Base-by-base conservation (phyloP, 495 filamentous ascomycete species). In the Daldinia vernicosa region DNA sequence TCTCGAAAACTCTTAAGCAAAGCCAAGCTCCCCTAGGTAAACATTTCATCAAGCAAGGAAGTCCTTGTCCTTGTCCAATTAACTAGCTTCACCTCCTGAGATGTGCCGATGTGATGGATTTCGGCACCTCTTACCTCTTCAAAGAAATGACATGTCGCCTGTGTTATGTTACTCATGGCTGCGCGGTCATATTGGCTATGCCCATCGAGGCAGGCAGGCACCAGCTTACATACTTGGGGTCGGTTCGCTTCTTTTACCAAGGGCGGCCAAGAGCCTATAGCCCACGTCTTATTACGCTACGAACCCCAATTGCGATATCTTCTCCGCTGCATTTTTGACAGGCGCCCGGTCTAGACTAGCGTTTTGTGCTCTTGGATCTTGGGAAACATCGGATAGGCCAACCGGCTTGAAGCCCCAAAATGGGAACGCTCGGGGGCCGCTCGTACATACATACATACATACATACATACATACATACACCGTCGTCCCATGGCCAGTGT, bases 341-440 rank as follows among this genome's bases (percentile, higher is more conserved):
- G 57, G 40, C 59, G 66, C 66, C 59, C 30, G 56, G 63, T 60
- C 66, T 63, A 61, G 63, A 73, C 61, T 67, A 72, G 69, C 63
- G 63, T 58, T 55, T 51, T 43, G 27, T 60, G 26, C 12, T 47
- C 33, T 35, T 35, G 53, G 50, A 53, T 57, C 54, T 57, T 57
- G 54, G 54, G 54, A 57, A 24, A 39, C 54, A 57, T 5, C 6
- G 30, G 67, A 39, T 37, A 53, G 37, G 40, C 60, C 65, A 72
- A 58, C 70, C 70, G 70, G 70, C 52, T 35, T 59, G 30, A 60
- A 63, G 39, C 24, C 33, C 70, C 64, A 45, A 56, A 60, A 64
- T 56, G 43, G 65, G 70, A 68, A 65, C 65, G 60, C 60, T 65
- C 37, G 47, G 63, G 63, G 32, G 17, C n/a, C 28, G 40, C 17